Evolutionary conservation across 75 land plant genomes (phyloP).

Genomic region (Adiantum capillusveneris): DNA sequence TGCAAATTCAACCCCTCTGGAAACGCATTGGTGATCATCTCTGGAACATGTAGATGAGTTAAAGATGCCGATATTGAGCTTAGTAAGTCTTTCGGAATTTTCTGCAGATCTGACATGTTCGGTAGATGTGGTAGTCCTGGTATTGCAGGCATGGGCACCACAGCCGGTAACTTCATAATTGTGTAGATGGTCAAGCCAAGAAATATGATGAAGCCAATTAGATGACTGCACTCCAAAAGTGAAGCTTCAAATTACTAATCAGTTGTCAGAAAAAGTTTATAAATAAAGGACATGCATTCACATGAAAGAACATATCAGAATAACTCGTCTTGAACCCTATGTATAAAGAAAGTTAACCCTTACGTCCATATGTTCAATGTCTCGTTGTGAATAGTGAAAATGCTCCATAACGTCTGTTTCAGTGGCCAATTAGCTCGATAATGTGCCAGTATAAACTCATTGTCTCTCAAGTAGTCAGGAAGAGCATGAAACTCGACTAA

Average conservation of each 20-base stretch:
- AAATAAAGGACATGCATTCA: too few relatives aligned
- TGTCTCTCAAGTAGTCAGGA: conserved; percentile 80
- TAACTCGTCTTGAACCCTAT: too few relatives aligned
- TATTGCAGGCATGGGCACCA: conserved; percentile 53
- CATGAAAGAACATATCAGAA: too few relatives aligned
- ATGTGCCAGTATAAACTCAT: conserved; percentile 68
- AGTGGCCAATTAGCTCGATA: conserved; percentile 89
- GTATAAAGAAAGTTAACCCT: conserved; percentile 8
- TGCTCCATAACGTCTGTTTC: conserved; percentile 60
- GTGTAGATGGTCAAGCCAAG: conserved; percentile 81
- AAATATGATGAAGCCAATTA: conserved; percentile 86
- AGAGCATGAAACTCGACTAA: conserved; percentile 71
- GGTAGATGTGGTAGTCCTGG: conserved; percentile 53
- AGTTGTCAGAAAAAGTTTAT: neutral
- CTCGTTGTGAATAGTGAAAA: conserved; percentile 92
- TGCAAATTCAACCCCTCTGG: conserved; percentile 12
- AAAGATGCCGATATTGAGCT: conserved; percentile 45
- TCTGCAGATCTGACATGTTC: conserved; percentile 48
- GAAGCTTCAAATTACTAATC: neutral
- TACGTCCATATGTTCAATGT: conserved; percentile 98
- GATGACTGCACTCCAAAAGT: conserved; percentile 79
- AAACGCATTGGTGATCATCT: conserved; percentile 28
- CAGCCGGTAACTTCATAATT: conserved; percentile 54
- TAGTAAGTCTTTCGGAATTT: conserved; percentile 37
- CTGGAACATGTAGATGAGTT: conserved; percentile 43